phyloP scores from a whole-genome alignment of 495 filamentous ascomycete genomes.

The Penicillium diatomitis region DNA sequence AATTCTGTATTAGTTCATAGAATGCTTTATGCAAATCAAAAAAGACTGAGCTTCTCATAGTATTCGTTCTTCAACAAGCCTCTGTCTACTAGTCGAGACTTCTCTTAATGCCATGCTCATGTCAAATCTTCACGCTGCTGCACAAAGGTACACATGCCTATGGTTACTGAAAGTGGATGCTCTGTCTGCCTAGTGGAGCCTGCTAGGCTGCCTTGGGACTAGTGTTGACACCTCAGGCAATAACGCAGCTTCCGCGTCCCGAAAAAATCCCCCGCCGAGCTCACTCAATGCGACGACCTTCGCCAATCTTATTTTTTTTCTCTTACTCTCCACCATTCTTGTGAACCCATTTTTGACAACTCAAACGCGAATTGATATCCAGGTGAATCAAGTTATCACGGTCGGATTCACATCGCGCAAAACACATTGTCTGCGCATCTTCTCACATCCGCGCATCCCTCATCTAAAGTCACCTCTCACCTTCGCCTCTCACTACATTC shows the following conservation, averaged over 20 bases:
- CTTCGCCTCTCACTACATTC: conserved; percentile 1
- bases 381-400: too few species aligned
- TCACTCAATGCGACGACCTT: not conserved
- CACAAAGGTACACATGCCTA: not conserved
- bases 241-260: conserved; percentile 19
- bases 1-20: too few species aligned
- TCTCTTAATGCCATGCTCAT: too few species aligned
- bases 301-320: not conserved
- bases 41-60: too few species aligned
- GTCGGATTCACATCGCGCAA: not conserved
- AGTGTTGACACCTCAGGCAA: conserved; percentile 20
- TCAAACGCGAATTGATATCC: too few species aligned
- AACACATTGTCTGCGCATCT: not conserved
- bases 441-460: conserved; percentile 1
- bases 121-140: not conserved
- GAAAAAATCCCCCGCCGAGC: conserved; percentile 28
- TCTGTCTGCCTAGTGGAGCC: too few species aligned
- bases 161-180: not conserved
- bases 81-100: too few species aligned
- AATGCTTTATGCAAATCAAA: too few species aligned
- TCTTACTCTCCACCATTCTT: not conserved
- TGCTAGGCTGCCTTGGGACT: conserved; percentile 3
- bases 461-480: conserved; percentile 1
- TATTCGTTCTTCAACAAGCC: too few species aligned
- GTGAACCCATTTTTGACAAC: not conserved